A percentile compares a stretch with the other conserved stretches of the same genome.
phyloP scores from a whole-genome alignment of 257 asterid species.

The Datura wrightii region DNA sequence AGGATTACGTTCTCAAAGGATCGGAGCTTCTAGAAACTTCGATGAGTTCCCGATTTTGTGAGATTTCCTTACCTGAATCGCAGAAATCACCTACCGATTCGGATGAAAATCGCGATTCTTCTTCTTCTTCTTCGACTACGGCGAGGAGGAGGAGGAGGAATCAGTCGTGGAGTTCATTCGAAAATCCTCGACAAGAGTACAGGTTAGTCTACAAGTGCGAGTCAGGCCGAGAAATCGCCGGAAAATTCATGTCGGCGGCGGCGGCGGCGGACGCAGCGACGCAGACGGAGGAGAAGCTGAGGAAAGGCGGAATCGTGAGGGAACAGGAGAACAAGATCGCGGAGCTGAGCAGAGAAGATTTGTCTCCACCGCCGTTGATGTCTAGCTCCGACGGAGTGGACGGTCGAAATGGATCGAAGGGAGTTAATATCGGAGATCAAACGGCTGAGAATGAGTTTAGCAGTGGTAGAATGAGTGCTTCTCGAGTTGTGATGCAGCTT shows the following conservation, averaged over 20 bases:
- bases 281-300: slow-evolving; percentile 42
- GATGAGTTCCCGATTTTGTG: slow-evolving; percentile 10
- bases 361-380: slow-evolving; percentile 42
- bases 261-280: slow-evolving; percentile 42
- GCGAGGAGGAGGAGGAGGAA: slow-evolving; percentile 37
- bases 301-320: neutral
- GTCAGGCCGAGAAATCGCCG: slow-evolving; percentile 43
- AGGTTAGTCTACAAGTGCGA: slow-evolving; percentile 39
- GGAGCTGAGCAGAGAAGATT: slow-evolving; percentile 44
- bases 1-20: slow-evolving; percentile 51
- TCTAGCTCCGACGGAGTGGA: slow-evolving; percentile 41
- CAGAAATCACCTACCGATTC: slow-evolving; percentile 6
- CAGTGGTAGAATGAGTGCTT: slow-evolving; percentile 39
- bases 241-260: neutral
- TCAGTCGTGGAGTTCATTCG: slow-evolving; percentile 48
- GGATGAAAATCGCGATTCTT: slow-evolving; percentile 31
- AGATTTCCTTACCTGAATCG: neutral
- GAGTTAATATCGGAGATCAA: slow-evolving; percentile 24
- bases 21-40: slow-evolving; percentile 40
- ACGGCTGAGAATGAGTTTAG: slow-evolving; percentile 38
- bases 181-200: slow-evolving; percentile 36
- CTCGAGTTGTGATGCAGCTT: slow-evolving; percentile 40
- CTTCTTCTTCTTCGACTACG: slow-evolving; percentile 17
- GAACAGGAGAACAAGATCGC: slow-evolving; percentile 32
- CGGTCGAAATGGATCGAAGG: slow-evolving; percentile 35